Evolutionary conservation across 2,329 filamentous ascomycete genomes (phyloP), one percentile per base, ranked within the genome.

Genomic region (Alternaria tenuissima): DNA sequence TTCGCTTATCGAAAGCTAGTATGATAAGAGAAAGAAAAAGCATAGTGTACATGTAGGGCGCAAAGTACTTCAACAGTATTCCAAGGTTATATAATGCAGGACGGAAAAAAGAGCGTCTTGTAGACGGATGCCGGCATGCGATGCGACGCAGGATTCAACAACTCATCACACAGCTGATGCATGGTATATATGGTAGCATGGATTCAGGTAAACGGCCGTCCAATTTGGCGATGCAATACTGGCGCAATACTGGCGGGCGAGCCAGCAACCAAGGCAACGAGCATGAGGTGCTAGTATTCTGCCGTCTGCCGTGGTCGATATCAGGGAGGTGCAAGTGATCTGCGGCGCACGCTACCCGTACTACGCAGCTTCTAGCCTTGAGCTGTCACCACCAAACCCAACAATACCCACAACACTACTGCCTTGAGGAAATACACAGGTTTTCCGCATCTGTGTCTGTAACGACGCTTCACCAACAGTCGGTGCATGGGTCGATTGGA

Each of bases 401-500:
- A 57, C 47, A 60, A 57, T 52, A 57, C 55, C 63, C 52, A 55
- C 54, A 64, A 52, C 52, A 55, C 48, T 41, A 44, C 36, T 30
- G 38, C 49, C 43, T 49, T 38, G 30, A 55, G 26, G 51, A 20
- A 42, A 59, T 39, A 24, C 47, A 38, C 24, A n/a, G 28, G 26
- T 52, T 49, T 42, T 46, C 52, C 32, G 46, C 28, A 34, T 24
- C 41, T 68, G 65, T 68, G 62, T 61, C 65, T 62, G 64, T 68
- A 67, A 62, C 67, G 55, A 56, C 53, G 18, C 39, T 44, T 57
- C 32, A 63, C 58, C 1, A 57, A 55, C 28, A 39, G 39, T 42
- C 34, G 43, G 66, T 71, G 62, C 57, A 67, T 71, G 72, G 62
- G 59, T 61, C 52, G 57, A 57, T 30, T 44, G 47, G 55, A 57